A percentile compares a stretch with the other conserved stretches of the same genome.
These are phyloP conservation scores for Phytopythium kandeliae DNA, from an alignment of 352 stramenopile species.

Conservation along the genomic window DNA sequence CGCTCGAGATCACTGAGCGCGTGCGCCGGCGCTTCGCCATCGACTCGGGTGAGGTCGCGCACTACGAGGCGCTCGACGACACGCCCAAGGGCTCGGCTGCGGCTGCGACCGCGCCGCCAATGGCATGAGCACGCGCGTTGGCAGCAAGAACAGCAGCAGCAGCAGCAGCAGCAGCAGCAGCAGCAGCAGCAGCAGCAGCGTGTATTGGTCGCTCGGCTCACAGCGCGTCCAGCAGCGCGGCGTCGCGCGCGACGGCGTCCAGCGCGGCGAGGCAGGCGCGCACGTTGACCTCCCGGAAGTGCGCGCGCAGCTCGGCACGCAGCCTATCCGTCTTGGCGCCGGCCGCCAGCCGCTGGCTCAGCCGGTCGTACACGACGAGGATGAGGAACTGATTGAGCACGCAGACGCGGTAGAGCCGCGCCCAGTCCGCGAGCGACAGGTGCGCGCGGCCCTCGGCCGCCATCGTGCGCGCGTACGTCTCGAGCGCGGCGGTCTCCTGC, in stretches of 20 bases:
- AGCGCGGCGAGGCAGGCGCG: conserved; percentile 57
- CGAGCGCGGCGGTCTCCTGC: conserved; percentile 30
- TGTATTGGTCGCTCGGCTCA: not conserved
- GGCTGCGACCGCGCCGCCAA: not conserved
- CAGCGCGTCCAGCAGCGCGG: conserved; percentile 11
- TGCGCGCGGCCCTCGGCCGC: conserved; percentile 10
- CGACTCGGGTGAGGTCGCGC: not conserved
- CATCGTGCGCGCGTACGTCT: conserved; percentile 37
- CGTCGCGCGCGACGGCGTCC: conserved; percentile 40
- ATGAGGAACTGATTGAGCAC: conserved; percentile 82
- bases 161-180: not conserved
- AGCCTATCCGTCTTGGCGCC: conserved; percentile 68
- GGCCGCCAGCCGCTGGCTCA: conserved; percentile 72
- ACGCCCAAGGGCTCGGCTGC: no score
- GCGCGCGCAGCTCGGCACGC: conserved; percentile 43
- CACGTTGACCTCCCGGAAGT: conserved; percentile 69
- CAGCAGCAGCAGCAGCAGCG: not conserved
- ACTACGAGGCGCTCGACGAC: conserved; percentile 1
- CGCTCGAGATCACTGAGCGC: not conserved
- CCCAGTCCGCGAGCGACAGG: conserved; percentile 35
- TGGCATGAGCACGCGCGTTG: not conserved
- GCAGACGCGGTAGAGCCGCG: conserved; percentile 49
- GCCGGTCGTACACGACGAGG: conserved; percentile 69
- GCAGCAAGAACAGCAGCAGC: no score
- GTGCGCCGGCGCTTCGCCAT: not conserved